phyloP scores from a whole-genome alignment of 352 stramenopile species.

The Pythium biforme region DNA sequence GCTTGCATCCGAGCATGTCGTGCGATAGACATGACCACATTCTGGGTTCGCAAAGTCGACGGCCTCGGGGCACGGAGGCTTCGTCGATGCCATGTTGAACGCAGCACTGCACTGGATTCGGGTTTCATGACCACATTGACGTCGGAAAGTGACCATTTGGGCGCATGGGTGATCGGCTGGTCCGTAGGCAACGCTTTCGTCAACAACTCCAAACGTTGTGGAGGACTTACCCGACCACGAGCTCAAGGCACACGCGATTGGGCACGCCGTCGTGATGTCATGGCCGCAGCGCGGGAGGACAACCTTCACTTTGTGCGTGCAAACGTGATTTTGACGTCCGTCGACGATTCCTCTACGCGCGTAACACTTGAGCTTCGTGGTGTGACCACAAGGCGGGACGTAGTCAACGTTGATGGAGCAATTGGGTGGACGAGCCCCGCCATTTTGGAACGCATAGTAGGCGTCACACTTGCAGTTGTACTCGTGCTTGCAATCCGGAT shows the following conservation, averaged over 20 bases:
- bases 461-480: constrained; percentile 63
- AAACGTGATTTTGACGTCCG: constrained; percentile 33
- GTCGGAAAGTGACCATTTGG: constrained; percentile 53
- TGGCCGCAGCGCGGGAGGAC: constrained; percentile 70
- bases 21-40: constrained; percentile 60
- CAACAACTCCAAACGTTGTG: constrained; percentile 42
- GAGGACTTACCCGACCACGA: constrained; percentile 45
- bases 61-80: constrained; percentile 43
- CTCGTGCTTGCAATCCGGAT: constrained; percentile 70
- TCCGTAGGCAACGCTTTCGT: constrained; percentile 62
- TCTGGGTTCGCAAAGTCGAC: constrained; percentile 59
- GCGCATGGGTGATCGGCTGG: constrained; percentile 70
- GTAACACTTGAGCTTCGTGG: constrained; percentile 59
- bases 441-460: constrained; percentile 47
- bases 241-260: constrained; percentile 38
- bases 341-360: constrained; percentile 35
- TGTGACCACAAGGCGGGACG: constrained; percentile 63
- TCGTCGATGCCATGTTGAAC: constrained; percentile 56
- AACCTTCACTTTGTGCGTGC: constrained; percentile 54
- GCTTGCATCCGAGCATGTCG: constrained; percentile 47
- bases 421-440: constrained; percentile 27
- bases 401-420: constrained; percentile 66
- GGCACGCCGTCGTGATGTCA: constrained; percentile 44
- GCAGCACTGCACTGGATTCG: constrained; percentile 58
- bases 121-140: constrained; percentile 59